Base-by-base conservation (phyloP, 202 grass and related monocot genomes). In the Setaria italica region DNA sequence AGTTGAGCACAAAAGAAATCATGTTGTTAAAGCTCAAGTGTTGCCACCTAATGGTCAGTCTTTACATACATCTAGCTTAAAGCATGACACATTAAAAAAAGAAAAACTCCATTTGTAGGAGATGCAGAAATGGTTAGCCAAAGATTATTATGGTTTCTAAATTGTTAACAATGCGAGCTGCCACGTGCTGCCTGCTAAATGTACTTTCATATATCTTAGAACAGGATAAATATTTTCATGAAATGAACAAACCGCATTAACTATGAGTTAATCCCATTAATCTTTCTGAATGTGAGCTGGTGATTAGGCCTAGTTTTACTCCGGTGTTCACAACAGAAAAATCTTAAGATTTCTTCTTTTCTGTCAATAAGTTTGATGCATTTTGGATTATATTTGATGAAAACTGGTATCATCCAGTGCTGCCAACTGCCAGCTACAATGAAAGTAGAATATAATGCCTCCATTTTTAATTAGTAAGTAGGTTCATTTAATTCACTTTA, bases 21-120 rank as follows among this genome's bases (percentile, higher is more conserved):
- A 34, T 76, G 7, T 72, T 33, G 13, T 66, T 9, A 51, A 76
- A 78, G 19, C 63, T 48, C 11, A 74, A 75, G 62, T 47, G 11
- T n/a, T 41, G 41, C 20, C 13, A 80, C 25, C 5, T 5, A 55
- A 64, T 10, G 11, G 21, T 9, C 35, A 17, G 14, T 29, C 7
- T 47, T 14, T 7, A 21, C 53, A 77, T 47, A 71, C 10, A 62
- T 73, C 33, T 56, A 72, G 14, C 50, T 11, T 7, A 39, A 68
- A 10, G 41, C 78, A 51, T 62, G 42, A 62, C 25, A 11, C 1
- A 57, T 35, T 39, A 55, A 25, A 68, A n/a, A 43, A 21, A 76
- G n/a, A 35, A 68, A 54, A 67, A 25, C 42, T 41, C 3, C 15
- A 29, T 67, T 67, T 53, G 10, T 30, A 58, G 72, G 50, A 17